A percentile compares a stretch with the other conserved stretches of the same genome.
Conservation (phyloP, 2,329 filamentous ascomycete species). For the Coniella vitis region DNA sequence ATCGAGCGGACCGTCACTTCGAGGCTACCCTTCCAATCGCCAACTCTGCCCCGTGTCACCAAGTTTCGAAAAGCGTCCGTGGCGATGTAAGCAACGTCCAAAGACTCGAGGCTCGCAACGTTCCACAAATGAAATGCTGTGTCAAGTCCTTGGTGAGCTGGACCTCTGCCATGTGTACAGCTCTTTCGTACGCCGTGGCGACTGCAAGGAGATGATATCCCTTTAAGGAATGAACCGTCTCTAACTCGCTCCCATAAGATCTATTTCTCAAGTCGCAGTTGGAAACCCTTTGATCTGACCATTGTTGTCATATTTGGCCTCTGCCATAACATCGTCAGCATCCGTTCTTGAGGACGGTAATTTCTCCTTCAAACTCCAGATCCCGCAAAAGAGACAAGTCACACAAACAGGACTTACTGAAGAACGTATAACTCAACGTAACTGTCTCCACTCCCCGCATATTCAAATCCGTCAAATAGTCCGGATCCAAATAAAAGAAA, state of each 20-base stretch:
- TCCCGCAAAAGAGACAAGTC: neutral
- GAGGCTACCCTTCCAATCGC: no score
- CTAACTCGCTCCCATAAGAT: no score
- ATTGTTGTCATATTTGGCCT: conserved; percentile 79
- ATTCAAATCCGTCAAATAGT: conserved; percentile 82
- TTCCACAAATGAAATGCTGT: neutral
- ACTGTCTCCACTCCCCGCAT: conserved; percentile 95
- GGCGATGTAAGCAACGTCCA: neutral
- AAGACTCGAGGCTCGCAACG: neutral
- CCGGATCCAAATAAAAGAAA: conserved; percentile 97
- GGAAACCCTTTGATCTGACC: conserved; percentile 50
- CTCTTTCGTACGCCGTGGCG: no score
- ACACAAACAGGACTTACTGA: conserved; percentile 59
- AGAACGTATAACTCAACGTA: conserved; percentile 95
- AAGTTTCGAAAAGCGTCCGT: neutral
- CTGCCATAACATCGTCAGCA: conserved; percentile 40
- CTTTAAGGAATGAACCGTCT: no score
- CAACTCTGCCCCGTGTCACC: no score
- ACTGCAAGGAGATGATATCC: no score
- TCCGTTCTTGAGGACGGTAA: neutral
- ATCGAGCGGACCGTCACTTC: no score
- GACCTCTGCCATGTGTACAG: no score
- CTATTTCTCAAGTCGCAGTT: neutral
- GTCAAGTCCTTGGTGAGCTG: neutral
- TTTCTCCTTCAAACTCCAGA: neutral